Evolutionary conservation across 148 eudicot genomes (phyloP).

Genomic region (Gaultheria prostrata): DNA sequence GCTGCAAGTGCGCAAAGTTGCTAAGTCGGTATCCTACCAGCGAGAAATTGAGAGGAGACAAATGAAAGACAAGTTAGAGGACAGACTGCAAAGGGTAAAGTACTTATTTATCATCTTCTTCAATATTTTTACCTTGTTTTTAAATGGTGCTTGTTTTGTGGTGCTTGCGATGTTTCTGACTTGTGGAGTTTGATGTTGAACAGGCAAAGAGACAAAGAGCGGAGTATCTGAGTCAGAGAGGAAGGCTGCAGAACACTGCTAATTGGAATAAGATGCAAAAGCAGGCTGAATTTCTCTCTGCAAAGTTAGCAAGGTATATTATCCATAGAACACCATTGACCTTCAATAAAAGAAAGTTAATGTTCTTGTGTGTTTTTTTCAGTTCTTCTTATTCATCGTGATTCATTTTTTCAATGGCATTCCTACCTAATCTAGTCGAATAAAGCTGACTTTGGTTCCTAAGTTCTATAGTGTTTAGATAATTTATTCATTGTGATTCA

Average conservation of each 20-base stretch:
- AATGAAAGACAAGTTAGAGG: slow-evolving; percentile 68
- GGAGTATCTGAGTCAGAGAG: slow-evolving; percentile 68
- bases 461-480: background rate
- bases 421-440: background rate
- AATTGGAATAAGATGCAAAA: slow-evolving; percentile 39
- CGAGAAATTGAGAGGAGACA: slow-evolving; percentile 77
- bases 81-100: slow-evolving; percentile 69
- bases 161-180: slow-evolving; percentile 2
- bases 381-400: background rate
- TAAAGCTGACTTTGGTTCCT: background rate
- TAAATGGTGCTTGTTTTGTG: background rate
- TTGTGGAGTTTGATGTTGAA: slow-evolving; percentile 7
- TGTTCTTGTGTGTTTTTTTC: background rate
- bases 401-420: background rate
- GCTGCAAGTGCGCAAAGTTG: slow-evolving; percentile 64
- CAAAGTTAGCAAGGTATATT: slow-evolving; percentile 57
- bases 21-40: slow-evolving; percentile 56
- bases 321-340: background rate
- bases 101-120: background rate
- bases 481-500: no score
- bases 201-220: slow-evolving; percentile 96
- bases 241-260: slow-evolving; percentile 34
- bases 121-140: background rate
- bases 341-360: background rate
- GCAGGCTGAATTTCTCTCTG: slow-evolving; percentile 62